These are phyloP conservation scores for Macadamia tetraphylla DNA, from an alignment of 164 flowering plant species.

Conservation along the genomic window DNA sequence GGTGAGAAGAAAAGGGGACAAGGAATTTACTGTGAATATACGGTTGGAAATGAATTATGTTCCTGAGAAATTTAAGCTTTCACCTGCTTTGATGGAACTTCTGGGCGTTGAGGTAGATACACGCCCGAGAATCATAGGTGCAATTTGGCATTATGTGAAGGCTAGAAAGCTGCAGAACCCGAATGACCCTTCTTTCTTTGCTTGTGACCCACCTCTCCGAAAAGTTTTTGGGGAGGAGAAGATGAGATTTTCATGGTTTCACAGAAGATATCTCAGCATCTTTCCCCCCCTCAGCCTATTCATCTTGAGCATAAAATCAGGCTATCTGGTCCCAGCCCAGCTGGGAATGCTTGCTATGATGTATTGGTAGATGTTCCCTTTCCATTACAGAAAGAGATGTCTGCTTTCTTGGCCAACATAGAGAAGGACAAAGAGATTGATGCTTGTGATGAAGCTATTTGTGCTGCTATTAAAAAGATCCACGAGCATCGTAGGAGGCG, in stretches of 20 bases:
- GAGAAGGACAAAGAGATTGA: slow-evolving; percentile 69
- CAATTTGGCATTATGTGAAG: slow-evolving; percentile 84
- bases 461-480: slow-evolving; percentile 64
- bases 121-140: slow-evolving; percentile 62
- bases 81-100: slow-evolving; percentile 57
- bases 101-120: slow-evolving; percentile 81
- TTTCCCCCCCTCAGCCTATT: slow-evolving; percentile 60
- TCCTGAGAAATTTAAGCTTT: slow-evolving; percentile 73
- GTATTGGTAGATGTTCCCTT: slow-evolving; percentile 72
- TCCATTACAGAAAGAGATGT: slow-evolving; percentile 58
- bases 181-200: slow-evolving; percentile 53
- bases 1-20: slow-evolving; percentile 82
- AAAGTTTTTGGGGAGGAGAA: slow-evolving; percentile 84
- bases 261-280: slow-evolving; percentile 61
- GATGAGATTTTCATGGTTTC: slow-evolving; percentile 58
- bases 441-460: slow-evolving; percentile 64
- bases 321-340: slow-evolving; percentile 71
- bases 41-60: slow-evolving; percentile 72
- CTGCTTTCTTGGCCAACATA: slow-evolving; percentile 46
- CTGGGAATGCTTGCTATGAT: slow-evolving; percentile 79
- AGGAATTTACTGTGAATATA: slow-evolving; percentile 63
- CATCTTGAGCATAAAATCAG: slow-evolving; percentile 71
- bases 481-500: slow-evolving; percentile 68
- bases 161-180: slow-evolving; percentile 59
- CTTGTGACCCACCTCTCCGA: slow-evolving; percentile 68